Conservation (phyloP, 2,329 filamentous ascomycete genomes). For the Nannizzia gypsea region DNA sequence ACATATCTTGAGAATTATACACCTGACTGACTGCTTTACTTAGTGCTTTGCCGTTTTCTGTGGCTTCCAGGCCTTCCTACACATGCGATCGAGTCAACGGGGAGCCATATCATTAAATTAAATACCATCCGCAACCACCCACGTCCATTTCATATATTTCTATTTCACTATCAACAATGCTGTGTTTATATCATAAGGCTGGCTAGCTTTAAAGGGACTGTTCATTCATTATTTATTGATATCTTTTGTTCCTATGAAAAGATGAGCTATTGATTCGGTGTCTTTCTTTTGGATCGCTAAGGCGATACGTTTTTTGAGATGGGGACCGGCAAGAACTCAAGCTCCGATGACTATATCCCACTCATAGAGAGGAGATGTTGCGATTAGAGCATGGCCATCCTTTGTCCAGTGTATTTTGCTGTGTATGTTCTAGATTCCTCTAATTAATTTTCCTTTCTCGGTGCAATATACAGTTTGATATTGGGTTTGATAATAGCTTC, state of each 20-base stretch:
- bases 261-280: not conserved
- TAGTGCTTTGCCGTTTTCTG: conserved; percentile 88
- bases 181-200: not conserved
- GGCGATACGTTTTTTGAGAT: not conserved
- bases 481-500: not conserved
- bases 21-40: not conserved
- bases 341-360: not conserved
- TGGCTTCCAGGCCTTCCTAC: conserved; percentile 74
- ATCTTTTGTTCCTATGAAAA: not conserved
- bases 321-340: not conserved
- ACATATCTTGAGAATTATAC: not conserved
- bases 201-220: not conserved
- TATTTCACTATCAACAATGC: not conserved
- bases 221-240: not conserved
- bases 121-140: conserved; percentile 8
- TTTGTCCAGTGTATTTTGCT: not conserved
- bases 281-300: not conserved
- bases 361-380: not conserved
- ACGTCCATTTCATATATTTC: not conserved
- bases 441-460: not conserved
- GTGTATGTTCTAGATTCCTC: not conserved
- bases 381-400: not conserved
- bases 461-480: not conserved
- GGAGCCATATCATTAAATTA: conserved; percentile 68
- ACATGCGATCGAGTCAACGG: conserved; percentile 68